Conservation (phyloP, 2,329 filamentous ascomycete genomes). For the Colletotrichum endophyticum region DNA sequence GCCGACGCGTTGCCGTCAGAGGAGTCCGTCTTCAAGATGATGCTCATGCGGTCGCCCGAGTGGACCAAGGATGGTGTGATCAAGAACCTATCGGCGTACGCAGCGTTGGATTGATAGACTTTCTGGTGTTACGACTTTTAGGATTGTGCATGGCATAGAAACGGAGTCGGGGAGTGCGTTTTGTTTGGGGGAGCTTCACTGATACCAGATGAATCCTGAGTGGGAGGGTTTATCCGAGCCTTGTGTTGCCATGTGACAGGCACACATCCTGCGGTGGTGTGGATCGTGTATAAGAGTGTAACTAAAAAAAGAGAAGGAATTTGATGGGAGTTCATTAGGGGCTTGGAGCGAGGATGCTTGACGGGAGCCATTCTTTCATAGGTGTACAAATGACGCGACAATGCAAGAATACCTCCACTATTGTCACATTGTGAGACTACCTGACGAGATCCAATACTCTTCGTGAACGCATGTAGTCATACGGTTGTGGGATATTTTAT, state of each 20-base stretch:
- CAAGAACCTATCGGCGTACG: constrained; percentile 71
- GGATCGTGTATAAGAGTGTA: constrained; percentile 19
- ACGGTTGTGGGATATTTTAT: not conserved
- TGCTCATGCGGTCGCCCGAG: constrained; percentile 68
- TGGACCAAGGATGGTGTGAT: constrained; percentile 70
- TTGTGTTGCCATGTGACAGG: not conserved
- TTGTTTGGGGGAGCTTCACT: not conserved
- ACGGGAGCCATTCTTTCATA: constrained; percentile 14
- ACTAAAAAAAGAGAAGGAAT: constrained; percentile 11
- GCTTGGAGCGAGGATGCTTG: constrained; percentile 17
- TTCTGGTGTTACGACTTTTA: not conserved
- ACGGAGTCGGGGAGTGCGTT: not conserved
- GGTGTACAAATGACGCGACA: constrained; percentile 21
- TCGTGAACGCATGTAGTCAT: not conserved
- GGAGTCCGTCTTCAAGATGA: constrained; percentile 69
- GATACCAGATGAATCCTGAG: not conserved
- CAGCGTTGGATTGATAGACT: constrained; percentile 46
- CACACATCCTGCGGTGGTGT: not conserved
- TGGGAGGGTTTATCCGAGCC: not conserved
- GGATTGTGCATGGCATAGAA: constrained; percentile 1
- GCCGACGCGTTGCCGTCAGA: constrained; percentile 68
- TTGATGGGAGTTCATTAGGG: constrained; percentile 5
- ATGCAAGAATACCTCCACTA: constrained; percentile 20
- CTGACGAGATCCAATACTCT: not conserved
- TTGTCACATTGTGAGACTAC: not conserved